phyloP scores from a whole-genome alignment of 129 eudicot genomes.

The Calendula officinalis region DNA sequence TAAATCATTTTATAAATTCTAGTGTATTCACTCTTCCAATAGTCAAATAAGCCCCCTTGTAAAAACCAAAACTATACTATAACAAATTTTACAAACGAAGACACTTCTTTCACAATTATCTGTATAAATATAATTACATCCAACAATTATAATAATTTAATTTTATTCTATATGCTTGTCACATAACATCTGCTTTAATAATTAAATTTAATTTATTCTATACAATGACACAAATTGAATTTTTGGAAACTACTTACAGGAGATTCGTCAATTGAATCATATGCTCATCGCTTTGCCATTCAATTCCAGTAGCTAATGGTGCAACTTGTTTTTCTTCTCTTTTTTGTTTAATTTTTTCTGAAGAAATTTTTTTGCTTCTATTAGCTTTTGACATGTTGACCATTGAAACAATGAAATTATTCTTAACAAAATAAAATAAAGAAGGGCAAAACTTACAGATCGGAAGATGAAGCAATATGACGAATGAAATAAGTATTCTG shows the following conservation, averaged over 20 bases:
- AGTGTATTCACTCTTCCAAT: too few relatives aligned
- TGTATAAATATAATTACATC: too few relatives aligned
- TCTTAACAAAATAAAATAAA: neutral
- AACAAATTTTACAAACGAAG: too few relatives aligned
- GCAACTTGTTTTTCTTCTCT: conserved; percentile 69
- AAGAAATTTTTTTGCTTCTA: conserved; percentile 64
- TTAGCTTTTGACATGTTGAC: conserved; percentile 65
- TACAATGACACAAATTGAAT: too few relatives aligned
- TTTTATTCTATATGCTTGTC: too few relatives aligned
- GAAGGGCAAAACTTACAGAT: conserved; percentile 42
- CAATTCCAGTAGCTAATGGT: conserved; percentile 83
- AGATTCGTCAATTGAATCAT: conserved; percentile 63
- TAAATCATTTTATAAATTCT: too few relatives aligned
- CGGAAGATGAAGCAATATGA: conserved; percentile 67
- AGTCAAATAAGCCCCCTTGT: too few relatives aligned
- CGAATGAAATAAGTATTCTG: conserved; percentile 55
- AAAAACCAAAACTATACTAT: too few relatives aligned
- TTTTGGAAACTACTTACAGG: conserved; percentile 43
- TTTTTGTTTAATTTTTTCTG: conserved; percentile 38
- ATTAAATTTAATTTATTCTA: too few relatives aligned
- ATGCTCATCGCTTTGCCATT: conserved; percentile 58
- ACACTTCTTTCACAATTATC: too few relatives aligned
- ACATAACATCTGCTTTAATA: too few relatives aligned
- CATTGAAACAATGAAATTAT: neutral
- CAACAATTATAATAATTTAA: too few relatives aligned